Base-by-base conservation (phyloP, 2,329 filamentous ascomycete genomes). In the Cordyceps cateniannulata region DNA sequence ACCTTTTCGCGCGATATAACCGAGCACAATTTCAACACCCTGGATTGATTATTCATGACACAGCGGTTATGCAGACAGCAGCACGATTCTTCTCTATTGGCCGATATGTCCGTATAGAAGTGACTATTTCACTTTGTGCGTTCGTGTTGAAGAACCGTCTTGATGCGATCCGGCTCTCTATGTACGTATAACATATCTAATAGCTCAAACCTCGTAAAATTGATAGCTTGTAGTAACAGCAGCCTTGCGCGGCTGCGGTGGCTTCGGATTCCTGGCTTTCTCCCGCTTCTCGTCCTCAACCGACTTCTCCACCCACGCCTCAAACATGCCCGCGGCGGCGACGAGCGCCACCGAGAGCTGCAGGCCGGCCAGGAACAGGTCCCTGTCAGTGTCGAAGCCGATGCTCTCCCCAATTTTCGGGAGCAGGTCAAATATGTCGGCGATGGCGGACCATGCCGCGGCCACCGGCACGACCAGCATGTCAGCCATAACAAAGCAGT, bases 401-500 rank as follows among this genome's bases (percentile, higher is more conserved):
- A 44, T 10, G n/a, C 53, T 47, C 27, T 56, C 27, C 51, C 29
- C 44, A 2, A 44, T 14, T 2, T 24, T 32, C 32, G 61, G 61
- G 10, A 63, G 48, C 20, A 61, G 52, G 27, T 54, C 24, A 29
- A 60, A 63, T 6, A 42, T 32, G 9, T 49, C 56, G 16, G 61
- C 58, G 9, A 63, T 48, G 3, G 61, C 53, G 4, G 61, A 61
- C 61, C 61, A 63, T 2, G 44, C 61, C 35, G 61, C 53, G 14
- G 61, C 61, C 20, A 47, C 58, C 3, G 58, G 47, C 47, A 45
- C 58, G 12, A 63, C 61, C 32, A 59, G 45, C 24, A 50, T 51
- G 22, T 63, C 61, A 7, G 61, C 61, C 61, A 61, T 63, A 38
- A 59, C 61, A 24, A 61, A 63, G 52, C 61, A 63, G 57, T 61